These are phyloP conservation scores for Pseudocercospora macadamiae DNA, from an alignment of 2,329 filamentous ascomycete genomes.

Conservation along the genomic window DNA sequence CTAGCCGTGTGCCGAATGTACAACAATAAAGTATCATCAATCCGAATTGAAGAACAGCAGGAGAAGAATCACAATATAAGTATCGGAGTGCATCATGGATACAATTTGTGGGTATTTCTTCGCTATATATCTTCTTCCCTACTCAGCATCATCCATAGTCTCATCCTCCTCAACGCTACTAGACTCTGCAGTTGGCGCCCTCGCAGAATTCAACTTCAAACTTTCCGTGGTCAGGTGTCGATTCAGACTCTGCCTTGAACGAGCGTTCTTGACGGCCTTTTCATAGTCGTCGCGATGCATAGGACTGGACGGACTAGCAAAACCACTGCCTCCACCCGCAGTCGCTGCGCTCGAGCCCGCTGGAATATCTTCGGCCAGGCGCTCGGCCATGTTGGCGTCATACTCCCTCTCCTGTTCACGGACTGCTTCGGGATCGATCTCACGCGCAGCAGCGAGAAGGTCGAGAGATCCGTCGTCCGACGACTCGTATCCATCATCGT, in stretches of 20 bases:
- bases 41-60: no score
- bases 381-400: conserved; percentile 50
- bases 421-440: conserved; percentile 47
- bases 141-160: conserved; percentile 16
- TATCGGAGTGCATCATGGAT: no score
- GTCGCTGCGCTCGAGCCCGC: conserved; percentile 53
- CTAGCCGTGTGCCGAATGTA: no score
- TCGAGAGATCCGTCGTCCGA: conserved; percentile 47
- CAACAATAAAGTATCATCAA: no score
- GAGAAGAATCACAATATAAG: no score
- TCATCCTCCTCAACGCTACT: conserved; percentile 14
- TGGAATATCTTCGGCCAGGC: conserved; percentile 53
- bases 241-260: conserved; percentile 16
- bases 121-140: neutral
- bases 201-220: conserved; percentile 25
- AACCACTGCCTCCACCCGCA: conserved; percentile 53
- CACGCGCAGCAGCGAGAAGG: conserved; percentile 49
- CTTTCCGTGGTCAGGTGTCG: conserved; percentile 26
- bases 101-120: conserved; percentile 7
- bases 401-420: conserved; percentile 50
- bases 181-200: conserved; percentile 12
- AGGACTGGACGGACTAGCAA: conserved; percentile 43
- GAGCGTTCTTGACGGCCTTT: conserved; percentile 23
- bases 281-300: conserved; percentile 26
- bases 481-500: conserved; percentile 37